Evolutionary conservation across 2,329 filamentous ascomycete genomes (phyloP), one percentile per base, ranked within the genome.

Genomic region (Capronia epimyces): DNA sequence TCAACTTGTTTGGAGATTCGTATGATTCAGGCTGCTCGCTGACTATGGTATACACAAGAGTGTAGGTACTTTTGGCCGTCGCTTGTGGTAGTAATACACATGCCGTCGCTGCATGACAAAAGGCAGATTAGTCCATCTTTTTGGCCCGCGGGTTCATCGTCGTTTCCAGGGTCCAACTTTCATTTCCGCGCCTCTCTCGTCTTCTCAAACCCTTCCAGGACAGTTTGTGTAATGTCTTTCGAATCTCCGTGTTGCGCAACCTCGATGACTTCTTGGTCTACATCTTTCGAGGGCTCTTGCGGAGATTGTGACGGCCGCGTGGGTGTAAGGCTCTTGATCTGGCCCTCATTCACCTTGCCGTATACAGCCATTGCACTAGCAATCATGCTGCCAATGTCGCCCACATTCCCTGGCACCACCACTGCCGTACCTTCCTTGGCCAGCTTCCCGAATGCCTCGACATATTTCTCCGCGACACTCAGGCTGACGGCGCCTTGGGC

Each of bases 371-470:
- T 83, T 1, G 90, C 93, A 15, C 88, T 94, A 32, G 93, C 90
- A 68, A 98, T 97, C 90, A 98, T 95, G 61, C 88, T 83, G 48
- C 89, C 86, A 62, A 98, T 90, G 66, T 98, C 93, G 54, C 93
- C 93, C 31, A 98, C 89, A 65, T 98, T 97, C 9, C 93, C 93
- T 0, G 93, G 93, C 12, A 98, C 90, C 16, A 98, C 89, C 22
- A 98, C 86, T 3, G 89, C 87, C 2, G 93, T 98, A 62, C 93
- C 89, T 75, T 98, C 90, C 72, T 91, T 93, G 44, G 93, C 93
- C 61, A 98, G 75, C 66, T 90, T 88, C 60, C 80, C 84, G 65
- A 97, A 98, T 3, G 93, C 93, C 40, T 94, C 91, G 46, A 98
- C 93, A 63, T 98, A 98, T 72, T 96, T 95, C 79, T 98, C 93